Evolutionary conservation across 805 yeast genomes (phyloP).

Genomic region (Kodamaea kakaduensis): DNA sequence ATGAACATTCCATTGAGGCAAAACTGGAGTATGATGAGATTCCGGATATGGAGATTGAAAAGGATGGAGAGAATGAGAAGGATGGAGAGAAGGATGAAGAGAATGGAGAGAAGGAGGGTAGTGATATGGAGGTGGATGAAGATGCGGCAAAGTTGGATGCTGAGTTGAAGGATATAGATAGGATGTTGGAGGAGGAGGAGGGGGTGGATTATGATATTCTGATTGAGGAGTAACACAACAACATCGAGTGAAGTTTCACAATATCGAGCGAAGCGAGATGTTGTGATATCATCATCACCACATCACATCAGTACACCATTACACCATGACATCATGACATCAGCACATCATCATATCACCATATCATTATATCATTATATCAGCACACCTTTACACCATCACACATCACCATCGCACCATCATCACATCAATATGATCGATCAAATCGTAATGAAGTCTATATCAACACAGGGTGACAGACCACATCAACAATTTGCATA

Average conservation of each 20-base stretch:
- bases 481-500: not conserved
- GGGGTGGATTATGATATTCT: slow-evolving; percentile 34
- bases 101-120: not conserved
- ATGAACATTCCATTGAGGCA: not conserved
- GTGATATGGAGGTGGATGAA: slow-evolving; percentile 4
- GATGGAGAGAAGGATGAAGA: slow-evolving; percentile 1
- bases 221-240: slow-evolving; percentile 15
- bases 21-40: not conserved
- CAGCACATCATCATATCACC: no score
- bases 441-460: no score
- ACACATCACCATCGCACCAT: no score
- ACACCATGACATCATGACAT: no score
- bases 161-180: slow-evolving; percentile 29
- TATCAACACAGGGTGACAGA: no score
- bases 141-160: slow-evolving; percentile 12
- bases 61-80: slow-evolving; percentile 2
- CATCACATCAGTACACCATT: no score
- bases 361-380: no score
- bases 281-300: no score
- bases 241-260: not conserved
- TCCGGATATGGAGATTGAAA: slow-evolving; percentile 1
- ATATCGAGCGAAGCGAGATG: no score
- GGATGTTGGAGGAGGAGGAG: slow-evolving; percentile 35
- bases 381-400: no score
- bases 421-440: no score